Conservation (phyloP, 768 basidiomycete genomes). For the Clitopilus hobsonii region DNA sequence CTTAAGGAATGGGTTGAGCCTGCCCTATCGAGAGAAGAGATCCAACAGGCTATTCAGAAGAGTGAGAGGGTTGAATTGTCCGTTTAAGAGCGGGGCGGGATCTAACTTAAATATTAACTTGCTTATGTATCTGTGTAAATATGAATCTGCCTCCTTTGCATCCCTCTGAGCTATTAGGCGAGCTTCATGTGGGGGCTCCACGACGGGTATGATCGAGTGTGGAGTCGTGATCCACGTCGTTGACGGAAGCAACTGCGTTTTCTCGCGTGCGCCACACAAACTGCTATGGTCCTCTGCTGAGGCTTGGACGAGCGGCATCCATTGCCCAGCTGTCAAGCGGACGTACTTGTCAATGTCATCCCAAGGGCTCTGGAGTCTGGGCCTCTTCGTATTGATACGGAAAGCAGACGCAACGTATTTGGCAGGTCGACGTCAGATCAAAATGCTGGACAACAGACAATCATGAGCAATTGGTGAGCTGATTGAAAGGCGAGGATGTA, state of each 20-base stretch:
- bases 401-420: too few relatives aligned
- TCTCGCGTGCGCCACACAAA: not conserved
- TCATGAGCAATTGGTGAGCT: too few relatives aligned
- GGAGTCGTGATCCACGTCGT: not conserved
- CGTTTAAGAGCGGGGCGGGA: conserved; percentile 31
- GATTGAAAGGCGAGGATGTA: too few relatives aligned
- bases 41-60: conserved; percentile 45
- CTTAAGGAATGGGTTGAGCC: conserved; percentile 83
- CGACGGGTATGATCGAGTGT: not conserved
- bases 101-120: not conserved
- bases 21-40: conserved; percentile 59
- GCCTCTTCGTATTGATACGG: too few relatives aligned
- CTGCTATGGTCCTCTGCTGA: too few relatives aligned
- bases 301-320: too few relatives aligned
- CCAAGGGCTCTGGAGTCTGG: too few relatives aligned
- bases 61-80: conserved; percentile 61
- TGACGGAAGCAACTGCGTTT: not conserved
- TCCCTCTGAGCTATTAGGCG: not conserved
- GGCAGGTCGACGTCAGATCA: too few relatives aligned
- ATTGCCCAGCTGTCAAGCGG: too few relatives aligned
- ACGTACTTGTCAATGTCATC: too few relatives aligned
- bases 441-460: too few relatives aligned
- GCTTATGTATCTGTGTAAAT: not conserved
- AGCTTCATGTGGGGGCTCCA: not conserved
- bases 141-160: not conserved